Evolutionary conservation across 2,329 filamentous ascomycete species (phyloP).

Genomic region (Exophiala calicioides): DNA sequence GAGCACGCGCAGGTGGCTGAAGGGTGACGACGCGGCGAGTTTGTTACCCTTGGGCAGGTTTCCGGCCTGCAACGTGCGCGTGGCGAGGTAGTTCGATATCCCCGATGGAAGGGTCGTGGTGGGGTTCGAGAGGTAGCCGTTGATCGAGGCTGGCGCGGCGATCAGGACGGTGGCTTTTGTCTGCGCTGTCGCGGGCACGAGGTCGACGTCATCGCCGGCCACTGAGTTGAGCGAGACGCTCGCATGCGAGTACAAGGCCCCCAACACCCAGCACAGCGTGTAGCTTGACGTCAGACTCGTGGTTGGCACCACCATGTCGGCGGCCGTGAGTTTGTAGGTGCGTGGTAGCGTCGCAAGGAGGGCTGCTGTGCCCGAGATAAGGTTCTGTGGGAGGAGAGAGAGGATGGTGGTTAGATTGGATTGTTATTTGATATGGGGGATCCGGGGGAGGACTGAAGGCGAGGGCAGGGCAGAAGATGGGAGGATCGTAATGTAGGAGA

Average conservation of each 20-base stretch:
- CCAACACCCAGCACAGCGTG: slow-evolving; percentile 75
- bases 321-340: slow-evolving; percentile 68
- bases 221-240: slow-evolving; percentile 89
- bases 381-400: slow-evolving; percentile 55
- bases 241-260: slow-evolving; percentile 79
- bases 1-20: slow-evolving; percentile 75
- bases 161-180: slow-evolving; percentile 67
- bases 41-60: slow-evolving; percentile 66
- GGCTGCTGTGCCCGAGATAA: slow-evolving; percentile 82
- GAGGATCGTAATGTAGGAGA: no score
- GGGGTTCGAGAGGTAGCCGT: slow-evolving; percentile 64
- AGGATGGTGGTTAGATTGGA: slow-evolving; percentile 7
- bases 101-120: slow-evolving; percentile 35
- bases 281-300: slow-evolving; percentile 79
- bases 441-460: no score
- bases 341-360: slow-evolving; percentile 75
- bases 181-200: slow-evolving; percentile 71
- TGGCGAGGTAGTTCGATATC: slow-evolving; percentile 18
- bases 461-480: no score
- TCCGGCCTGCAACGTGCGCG: slow-evolving; percentile 56
- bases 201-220: slow-evolving; percentile 69
- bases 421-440: no score
- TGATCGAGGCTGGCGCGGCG: slow-evolving; percentile 61
- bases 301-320: slow-evolving; percentile 81
- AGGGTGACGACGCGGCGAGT: slow-evolving; percentile 34